Evolutionary conservation across 306 rosid genomes (phyloP).

Genomic region (Pyrus pyrifolia): DNA sequence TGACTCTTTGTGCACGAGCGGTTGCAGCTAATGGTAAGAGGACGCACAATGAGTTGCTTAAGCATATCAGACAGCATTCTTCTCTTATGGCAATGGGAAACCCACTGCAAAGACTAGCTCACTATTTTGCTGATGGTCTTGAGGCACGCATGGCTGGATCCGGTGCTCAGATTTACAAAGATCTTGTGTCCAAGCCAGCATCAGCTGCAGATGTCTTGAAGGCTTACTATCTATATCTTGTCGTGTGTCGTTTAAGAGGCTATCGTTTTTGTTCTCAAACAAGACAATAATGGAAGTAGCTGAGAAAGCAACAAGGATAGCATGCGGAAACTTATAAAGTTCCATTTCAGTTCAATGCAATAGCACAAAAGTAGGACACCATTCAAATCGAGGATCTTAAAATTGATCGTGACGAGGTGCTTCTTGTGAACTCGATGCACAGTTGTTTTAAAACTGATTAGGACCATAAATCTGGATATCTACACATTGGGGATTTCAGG

Average conservation of each 20-base stretch:
- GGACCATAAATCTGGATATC: constrained; percentile 29
- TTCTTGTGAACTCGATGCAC: constrained; percentile 24
- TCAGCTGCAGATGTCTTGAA: constrained; percentile 34
- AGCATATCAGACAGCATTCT: constrained; percentile 32
- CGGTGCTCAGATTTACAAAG: constrained; percentile 25
- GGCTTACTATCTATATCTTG: constrained; percentile 35
- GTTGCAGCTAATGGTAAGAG: constrained; percentile 26
- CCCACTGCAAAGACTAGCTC: constrained; percentile 35
- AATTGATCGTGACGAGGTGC: constrained; percentile 27
- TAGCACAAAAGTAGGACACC: constrained; percentile 37
- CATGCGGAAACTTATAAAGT: constrained; percentile 28
- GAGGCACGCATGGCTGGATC: constrained; percentile 37
- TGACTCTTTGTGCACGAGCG: constrained; percentile 35
- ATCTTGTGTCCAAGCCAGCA: constrained; percentile 26
- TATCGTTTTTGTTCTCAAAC: constrained; percentile 25
- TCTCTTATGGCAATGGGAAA: constrained; percentile 23
- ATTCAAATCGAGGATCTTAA: constrained; percentile 34
- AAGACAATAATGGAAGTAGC: constrained; percentile 32
- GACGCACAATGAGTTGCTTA: constrained; percentile 18
- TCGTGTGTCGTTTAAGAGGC: constrained; percentile 29
- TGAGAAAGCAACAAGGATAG: constrained; percentile 22
- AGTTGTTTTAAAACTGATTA: constrained; percentile 27
- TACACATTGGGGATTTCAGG: constrained; percentile 30
- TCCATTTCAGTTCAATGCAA: constrained; percentile 32
- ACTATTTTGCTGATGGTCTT: constrained; percentile 33